phyloP scores from a whole-genome alignment of 495 filamentous ascomycete species.

The Penicillium flavigenum region DNA sequence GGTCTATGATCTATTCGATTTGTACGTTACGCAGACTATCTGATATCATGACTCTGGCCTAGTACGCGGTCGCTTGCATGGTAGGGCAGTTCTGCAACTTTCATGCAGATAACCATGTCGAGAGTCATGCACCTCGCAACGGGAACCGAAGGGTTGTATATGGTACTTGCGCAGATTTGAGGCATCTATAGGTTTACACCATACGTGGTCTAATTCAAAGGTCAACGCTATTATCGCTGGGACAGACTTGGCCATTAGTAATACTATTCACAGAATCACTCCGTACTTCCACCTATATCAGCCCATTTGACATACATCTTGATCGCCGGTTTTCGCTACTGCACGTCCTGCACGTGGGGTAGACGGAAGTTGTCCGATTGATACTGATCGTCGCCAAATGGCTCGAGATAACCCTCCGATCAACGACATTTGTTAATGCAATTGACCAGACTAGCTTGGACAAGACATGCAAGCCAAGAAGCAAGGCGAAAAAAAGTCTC shows the following conservation, averaged over 20 bases:
- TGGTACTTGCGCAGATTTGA: background rate
- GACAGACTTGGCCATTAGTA: no score
- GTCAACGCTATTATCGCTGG: background rate
- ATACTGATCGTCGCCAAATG: slow-evolving; percentile 12
- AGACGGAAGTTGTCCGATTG: slow-evolving; percentile 8
- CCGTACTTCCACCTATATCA: background rate
- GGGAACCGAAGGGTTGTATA: background rate
- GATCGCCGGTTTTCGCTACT: slow-evolving; percentile 2
- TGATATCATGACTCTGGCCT: background rate
- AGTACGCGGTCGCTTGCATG: background rate
- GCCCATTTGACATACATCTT: background rate
- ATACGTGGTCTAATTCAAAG: background rate
- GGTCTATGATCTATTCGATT: background rate
- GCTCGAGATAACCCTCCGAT: slow-evolving; percentile 9
- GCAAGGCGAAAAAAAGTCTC: background rate
- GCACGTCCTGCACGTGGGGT: slow-evolving; percentile 14
- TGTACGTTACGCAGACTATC: background rate
- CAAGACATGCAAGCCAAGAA: background rate
- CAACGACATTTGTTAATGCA: slow-evolving; percentile 2
- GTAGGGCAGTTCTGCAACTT: background rate
- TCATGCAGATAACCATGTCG: background rate
- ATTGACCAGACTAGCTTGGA: background rate
- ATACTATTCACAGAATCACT: no score
- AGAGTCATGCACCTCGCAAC: slow-evolving; percentile 1
- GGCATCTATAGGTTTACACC: background rate